These are phyloP conservation scores for Chlorencoelia australis DNA, from an alignment of 2,329 filamentous ascomycete species.

Conservation along the genomic window DNA sequence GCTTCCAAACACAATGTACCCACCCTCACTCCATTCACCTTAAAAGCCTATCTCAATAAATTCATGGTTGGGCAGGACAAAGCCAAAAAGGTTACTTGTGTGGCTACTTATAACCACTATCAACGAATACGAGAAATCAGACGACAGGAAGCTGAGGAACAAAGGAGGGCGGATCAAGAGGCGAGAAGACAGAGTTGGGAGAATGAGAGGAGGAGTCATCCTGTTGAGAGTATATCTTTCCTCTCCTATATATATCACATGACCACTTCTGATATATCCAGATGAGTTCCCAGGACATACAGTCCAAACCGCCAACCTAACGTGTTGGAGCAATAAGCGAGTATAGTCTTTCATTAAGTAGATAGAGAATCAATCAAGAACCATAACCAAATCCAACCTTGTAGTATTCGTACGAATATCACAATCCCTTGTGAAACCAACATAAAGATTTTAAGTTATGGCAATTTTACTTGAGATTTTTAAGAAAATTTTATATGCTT, in stretches of 20 bases:
- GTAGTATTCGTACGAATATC: no score
- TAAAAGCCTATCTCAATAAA: slow-evolving; percentile 88
- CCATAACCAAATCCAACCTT: no score
- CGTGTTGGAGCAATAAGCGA: no score
- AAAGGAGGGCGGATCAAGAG: slow-evolving; percentile 53
- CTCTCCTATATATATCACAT: slow-evolving; percentile 3
- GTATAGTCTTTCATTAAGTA: no score
- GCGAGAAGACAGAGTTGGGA: slow-evolving; percentile 35
- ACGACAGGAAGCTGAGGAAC: slow-evolving; percentile 66
- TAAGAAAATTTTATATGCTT: no score
- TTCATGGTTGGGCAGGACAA: slow-evolving; percentile 95
- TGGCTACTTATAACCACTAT: slow-evolving; percentile 95
- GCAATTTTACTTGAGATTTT: no score
- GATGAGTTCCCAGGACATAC: slow-evolving; percentile 45
- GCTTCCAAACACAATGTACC: slow-evolving; percentile 45
- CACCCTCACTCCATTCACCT: slow-evolving; percentile 52
- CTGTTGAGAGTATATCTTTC: slow-evolving; percentile 60
- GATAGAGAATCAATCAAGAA: no score
- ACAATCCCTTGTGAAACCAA: no score
- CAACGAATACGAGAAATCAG: slow-evolving; percentile 71
- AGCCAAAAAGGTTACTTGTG: slow-evolving; percentile 86
- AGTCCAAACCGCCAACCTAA: slow-evolving; percentile 22
- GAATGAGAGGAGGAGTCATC: slow-evolving; percentile 48
- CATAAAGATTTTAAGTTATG: no score
- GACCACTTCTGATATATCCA: slow-evolving; percentile 31